phyloP scores from a whole-genome alignment of 2,329 filamentous ascomycete species.

The Fusarium burgessii region DNA sequence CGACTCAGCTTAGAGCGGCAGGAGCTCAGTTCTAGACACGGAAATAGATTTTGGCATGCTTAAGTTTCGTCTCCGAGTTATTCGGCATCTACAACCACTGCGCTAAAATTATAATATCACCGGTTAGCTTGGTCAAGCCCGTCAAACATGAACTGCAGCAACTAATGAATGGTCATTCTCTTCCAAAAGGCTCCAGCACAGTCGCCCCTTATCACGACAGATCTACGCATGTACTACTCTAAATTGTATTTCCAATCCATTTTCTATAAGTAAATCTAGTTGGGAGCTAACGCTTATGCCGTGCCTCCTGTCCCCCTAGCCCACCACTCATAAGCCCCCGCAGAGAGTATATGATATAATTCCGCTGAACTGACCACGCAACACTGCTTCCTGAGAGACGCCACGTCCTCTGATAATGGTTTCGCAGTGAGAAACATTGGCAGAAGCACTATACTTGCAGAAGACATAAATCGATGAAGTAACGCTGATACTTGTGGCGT shows the following conservation, averaged over 20 bases:
- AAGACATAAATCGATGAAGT: neutral
- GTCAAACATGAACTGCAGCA: too few relatives aligned
- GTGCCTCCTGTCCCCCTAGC: neutral
- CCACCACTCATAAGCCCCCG: neutral
- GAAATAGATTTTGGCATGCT: too few relatives aligned
- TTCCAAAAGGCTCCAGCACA: too few relatives aligned
- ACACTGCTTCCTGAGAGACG: neutral
- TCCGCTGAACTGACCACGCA: neutral
- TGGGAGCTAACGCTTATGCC: neutral
- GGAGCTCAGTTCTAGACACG: too few relatives aligned
- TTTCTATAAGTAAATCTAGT: neutral
- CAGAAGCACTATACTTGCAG: neutral
- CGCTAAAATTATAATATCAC: too few relatives aligned
- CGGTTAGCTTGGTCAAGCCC: too few relatives aligned
- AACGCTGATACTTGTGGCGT: neutral
- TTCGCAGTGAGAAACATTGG: neutral
- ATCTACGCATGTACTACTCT: too few relatives aligned
- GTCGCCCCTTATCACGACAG: too few relatives aligned
- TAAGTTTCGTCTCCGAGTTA: too few relatives aligned
- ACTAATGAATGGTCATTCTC: too few relatives aligned
- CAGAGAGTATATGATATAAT: neutral
- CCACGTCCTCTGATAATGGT: neutral
- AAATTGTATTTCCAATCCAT: neutral
- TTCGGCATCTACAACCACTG: too few relatives aligned
- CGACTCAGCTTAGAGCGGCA: too few relatives aligned